Evolutionary conservation across 2,329 filamentous ascomycete species (phyloP), one percentile per base, ranked within the genome.

Genomic region (Hortaea sp.): DNA sequence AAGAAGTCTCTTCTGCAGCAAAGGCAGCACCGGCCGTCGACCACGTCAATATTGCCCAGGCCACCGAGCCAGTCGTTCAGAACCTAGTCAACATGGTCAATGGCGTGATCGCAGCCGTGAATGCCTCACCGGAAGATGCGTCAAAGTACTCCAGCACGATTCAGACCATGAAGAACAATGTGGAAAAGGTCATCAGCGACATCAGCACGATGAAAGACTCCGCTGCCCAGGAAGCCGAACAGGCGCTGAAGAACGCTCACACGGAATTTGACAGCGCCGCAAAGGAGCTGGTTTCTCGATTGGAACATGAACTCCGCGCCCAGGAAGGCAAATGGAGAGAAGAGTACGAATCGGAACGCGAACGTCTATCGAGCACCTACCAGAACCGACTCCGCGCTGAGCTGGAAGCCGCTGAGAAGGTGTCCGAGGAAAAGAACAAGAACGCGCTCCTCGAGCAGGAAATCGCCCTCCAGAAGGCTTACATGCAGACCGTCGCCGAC

Each of bases 31-130:
- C 41, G 9, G 79, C 80, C 11, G 87, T 97, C 56, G 86, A 95
- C 61, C 80, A 88, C 50, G 71, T 95, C 48, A 77, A 77, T 43
- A 77, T 94, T 27, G 75, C 79, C 45, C 78, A 88, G 58, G 87
- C 85, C 44, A 79, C 82, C 49, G 90, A 97, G 63, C 85, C 87
- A 29, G 77, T 95, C 32, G 85, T 97, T 20, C 88, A 95, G 67
- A 88, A 97, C 60, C 75, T 98, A 5, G 88, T 94, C 49, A 90
- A 87, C 70, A 90, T 95, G 70, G 77, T 98, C 58, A 98, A 98
- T 69, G 88, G 94, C 66, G 84, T 98, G 58, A 95, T 98, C 62
- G 82, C 86, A 6, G 87, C 94, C 41, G 82, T 95, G 64, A 95
- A 95, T 66, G 85, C 85, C 48, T 90, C 95, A 64, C 79, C 83